Evolutionary conservation across 2,329 filamentous ascomycete genomes (phyloP), one percentile per base, ranked within the genome.

Genomic region (Macroventuria anomochaeta): DNA sequence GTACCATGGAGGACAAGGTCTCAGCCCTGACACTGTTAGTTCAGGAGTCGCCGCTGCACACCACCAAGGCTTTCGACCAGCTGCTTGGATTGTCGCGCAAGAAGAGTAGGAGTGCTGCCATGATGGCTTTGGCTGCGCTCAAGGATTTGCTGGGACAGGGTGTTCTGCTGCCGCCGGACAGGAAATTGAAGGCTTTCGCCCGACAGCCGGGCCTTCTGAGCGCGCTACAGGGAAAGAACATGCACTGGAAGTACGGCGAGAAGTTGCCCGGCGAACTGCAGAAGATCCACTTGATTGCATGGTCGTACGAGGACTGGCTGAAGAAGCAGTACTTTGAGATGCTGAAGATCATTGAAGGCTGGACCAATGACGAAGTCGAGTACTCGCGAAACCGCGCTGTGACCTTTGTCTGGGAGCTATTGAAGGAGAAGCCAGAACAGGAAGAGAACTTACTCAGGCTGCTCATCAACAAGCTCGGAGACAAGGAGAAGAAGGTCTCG

Each of bases 371-470:
- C 65, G 95, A 97, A 77, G 90, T 99, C 47, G 91, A 96, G 70
- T 97, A 93, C 75, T 92, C 96, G 33, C 88, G 96, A 56, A 89
- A 88, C 41, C 87, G 91, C 61, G 90, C 93, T 3, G 83, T 99
- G 37, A 95, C 92, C 62, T 96, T 96, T 67, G 88, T 97, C 31
- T 97, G 88, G 71, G 92, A 93, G 59, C 80, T 99, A 32, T 79
- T 99, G 57, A 95, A 91, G 73, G 93, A 96, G 73, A 99, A 96
- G 77, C 93, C 95, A 0, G 95, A 99, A 75, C 95, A 99, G 71
- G 95, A 99, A 75, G 89, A 93, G 49, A 99, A 99, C 72, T 79
- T 99, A 58, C 80, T 99, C 56, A 87, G 93, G 47, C 80, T 99
- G 50, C 79, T 99, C 53, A 91, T 99, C 63, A 97, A 97, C 80